Conservation (phyloP, 495 filamentous ascomycete species). For the Achaetomiella virescens region DNA sequence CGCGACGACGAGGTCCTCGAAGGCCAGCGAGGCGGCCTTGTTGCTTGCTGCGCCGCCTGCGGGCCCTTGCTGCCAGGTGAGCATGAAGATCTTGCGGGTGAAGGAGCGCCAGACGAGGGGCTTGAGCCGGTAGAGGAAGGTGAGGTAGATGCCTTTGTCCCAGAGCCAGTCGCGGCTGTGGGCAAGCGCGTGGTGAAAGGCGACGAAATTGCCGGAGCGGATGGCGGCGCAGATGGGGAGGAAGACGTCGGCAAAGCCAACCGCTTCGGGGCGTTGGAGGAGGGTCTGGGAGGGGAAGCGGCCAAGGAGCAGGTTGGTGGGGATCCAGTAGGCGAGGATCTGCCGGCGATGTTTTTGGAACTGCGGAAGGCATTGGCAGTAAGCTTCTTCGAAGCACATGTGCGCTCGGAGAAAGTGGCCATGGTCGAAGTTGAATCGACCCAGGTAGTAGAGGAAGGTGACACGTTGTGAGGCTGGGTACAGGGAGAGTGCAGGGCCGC, state of each 20-base stretch:
- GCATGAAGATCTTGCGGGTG: slow-evolving; percentile 63
- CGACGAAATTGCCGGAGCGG: slow-evolving; percentile 66
- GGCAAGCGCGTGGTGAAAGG: slow-evolving; percentile 61
- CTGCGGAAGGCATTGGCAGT: slow-evolving; percentile 63
- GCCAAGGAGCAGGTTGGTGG: slow-evolving; percentile 76
- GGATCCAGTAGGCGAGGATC: slow-evolving; percentile 79
- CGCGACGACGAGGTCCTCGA: slow-evolving; percentile 49
- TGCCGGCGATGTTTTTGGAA: slow-evolving; percentile 66
- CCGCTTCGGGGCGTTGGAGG: slow-evolving; percentile 64
- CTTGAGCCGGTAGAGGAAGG: slow-evolving; percentile 66
- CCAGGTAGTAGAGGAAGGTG: slow-evolving; percentile 91
- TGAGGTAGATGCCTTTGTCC: slow-evolving; percentile 65
- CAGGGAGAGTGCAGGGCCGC: slow-evolving; percentile 66
- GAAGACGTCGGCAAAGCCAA: slow-evolving; percentile 64
- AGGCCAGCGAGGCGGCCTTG: slow-evolving; percentile 51
- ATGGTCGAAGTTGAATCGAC: slow-evolving; percentile 78
- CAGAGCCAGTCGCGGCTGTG: slow-evolving; percentile 62
- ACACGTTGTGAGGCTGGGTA: slow-evolving; percentile 87
- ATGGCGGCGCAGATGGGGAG: slow-evolving; percentile 68
- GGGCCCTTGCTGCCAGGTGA: slow-evolving; percentile 50
- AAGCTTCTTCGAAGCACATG: slow-evolving; percentile 68
- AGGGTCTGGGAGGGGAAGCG: slow-evolving; percentile 68
- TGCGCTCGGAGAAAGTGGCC: slow-evolving; percentile 72
- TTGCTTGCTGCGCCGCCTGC: slow-evolving; percentile 47
- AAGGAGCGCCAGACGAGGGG: slow-evolving; percentile 81